phyloP scores from a whole-genome alignment of 148 eudicot genomes.

The Diospyros kaki region DNA sequence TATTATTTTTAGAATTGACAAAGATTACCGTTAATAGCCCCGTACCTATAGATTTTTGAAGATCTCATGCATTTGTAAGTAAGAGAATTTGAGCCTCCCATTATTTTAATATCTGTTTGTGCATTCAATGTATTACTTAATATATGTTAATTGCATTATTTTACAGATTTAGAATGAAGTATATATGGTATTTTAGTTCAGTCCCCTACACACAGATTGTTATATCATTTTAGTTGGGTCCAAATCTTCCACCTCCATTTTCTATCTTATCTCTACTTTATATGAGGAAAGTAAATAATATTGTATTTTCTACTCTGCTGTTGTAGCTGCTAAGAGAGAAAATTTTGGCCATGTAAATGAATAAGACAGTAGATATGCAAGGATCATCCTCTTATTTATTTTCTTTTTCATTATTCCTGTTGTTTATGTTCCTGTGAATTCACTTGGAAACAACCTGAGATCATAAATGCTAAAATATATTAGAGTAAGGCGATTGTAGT shows the following conservation, averaged over 20 bases:
- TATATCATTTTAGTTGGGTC: not conserved
- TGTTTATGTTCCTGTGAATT: conserved; percentile 45
- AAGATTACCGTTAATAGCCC: too few relatives aligned
- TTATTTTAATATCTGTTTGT: too few relatives aligned
- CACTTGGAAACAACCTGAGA: conserved; percentile 47
- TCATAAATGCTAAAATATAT: conserved; percentile 26
- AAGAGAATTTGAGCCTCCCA: too few relatives aligned
- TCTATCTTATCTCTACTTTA: not conserved
- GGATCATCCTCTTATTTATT: conserved; percentile 16
- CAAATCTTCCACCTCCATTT: not conserved
- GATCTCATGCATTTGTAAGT: too few relatives aligned
- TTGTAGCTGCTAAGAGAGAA: conserved; percentile 4
- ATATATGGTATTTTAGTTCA: too few relatives aligned
- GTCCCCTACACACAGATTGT: too few relatives aligned
- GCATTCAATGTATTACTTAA: too few relatives aligned
- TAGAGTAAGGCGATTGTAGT: not conserved
- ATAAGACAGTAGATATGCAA: conserved; percentile 18
- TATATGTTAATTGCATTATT: too few relatives aligned
- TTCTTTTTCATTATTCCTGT: conserved; percentile 7
- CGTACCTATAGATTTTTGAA: too few relatives aligned
- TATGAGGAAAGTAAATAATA: conserved; percentile 7
- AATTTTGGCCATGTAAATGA: conserved; percentile 7
- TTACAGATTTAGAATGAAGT: too few relatives aligned
- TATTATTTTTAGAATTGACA: too few relatives aligned
- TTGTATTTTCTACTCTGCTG: conserved; percentile 10